phyloP scores from a whole-genome alignment of 176 grass and related monocot species.

The Oryza officinalis region DNA sequence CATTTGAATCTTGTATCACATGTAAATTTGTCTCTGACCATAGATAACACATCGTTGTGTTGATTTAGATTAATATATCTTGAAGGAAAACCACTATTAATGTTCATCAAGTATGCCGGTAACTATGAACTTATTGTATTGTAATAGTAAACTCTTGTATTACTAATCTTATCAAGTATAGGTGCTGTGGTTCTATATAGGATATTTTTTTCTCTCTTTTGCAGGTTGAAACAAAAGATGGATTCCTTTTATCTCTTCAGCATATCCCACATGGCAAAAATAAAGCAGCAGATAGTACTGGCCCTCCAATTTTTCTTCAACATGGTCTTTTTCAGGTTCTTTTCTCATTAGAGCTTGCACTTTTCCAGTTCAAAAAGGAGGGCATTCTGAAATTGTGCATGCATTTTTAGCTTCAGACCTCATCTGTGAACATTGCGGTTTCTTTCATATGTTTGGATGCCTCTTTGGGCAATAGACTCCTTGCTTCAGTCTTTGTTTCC shows the following conservation, averaged over 20 bases:
- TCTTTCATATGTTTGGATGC: constrained; percentile 19
- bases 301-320: constrained; percentile 88
- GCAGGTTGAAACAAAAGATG: constrained; percentile 86
- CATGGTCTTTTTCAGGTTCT: constrained; percentile 96
- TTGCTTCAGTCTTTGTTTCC: constrained; percentile 19
- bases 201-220: constrained; percentile 20
- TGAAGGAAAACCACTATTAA: not conserved
- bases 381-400: not conserved
- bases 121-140: not conserved
- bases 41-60: not conserved
- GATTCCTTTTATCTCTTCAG: constrained; percentile 83
- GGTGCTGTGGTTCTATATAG: not conserved
- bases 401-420: not conserved
- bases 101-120: not conserved
- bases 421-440: not conserved
- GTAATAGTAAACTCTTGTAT: not conserved
- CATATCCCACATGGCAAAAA: constrained; percentile 71
- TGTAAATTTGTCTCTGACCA: not conserved
- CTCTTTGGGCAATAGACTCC: constrained; percentile 3
- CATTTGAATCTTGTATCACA: constrained; percentile 5
- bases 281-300: constrained; percentile 35
- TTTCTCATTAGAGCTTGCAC: constrained; percentile 12
- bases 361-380: not conserved
- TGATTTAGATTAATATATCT: constrained; percentile 8
- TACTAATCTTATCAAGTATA: not conserved